phyloP scores from a whole-genome alignment of 306 rosid genomes.

The Begonia peltatifolia region DNA sequence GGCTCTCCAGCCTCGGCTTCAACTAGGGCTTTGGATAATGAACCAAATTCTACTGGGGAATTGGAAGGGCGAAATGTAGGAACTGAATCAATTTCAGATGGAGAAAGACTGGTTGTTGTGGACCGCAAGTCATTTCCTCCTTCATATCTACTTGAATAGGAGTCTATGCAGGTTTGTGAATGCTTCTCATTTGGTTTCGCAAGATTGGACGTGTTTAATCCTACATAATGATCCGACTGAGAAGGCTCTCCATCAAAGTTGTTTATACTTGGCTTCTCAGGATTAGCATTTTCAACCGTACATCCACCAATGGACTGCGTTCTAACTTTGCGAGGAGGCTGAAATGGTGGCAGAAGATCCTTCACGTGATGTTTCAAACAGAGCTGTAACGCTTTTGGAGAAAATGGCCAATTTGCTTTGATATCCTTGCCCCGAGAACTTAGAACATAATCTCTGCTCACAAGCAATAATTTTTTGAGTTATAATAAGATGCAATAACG shows the following conservation, averaged over 20 bases:
- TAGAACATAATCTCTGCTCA: conserved; percentile 47
- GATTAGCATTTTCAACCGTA: conserved; percentile 14
- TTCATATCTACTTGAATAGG: conserved; percentile 28
- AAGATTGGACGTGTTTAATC: no score
- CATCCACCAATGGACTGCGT: conserved; percentile 11
- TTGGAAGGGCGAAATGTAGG: conserved; percentile 18
- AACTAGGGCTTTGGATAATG: conserved; percentile 16
- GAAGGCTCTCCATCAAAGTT: conserved; percentile 14
- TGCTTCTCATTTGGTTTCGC: conserved; percentile 8
- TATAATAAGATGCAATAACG: neutral
- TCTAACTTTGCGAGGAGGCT: conserved; percentile 19
- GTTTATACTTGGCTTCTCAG: conserved; percentile 9
- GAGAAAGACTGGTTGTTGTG: conserved; percentile 5
- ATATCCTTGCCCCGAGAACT: conserved; percentile 33
- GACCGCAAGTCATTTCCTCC: conserved; percentile 36
- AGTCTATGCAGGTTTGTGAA: conserved; percentile 14
- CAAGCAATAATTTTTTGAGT: neutral
- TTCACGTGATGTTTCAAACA: conserved; percentile 43
- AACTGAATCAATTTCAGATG: no score
- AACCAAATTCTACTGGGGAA: conserved; percentile 18
- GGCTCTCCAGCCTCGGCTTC: conserved; percentile 19
- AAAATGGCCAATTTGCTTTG: conserved; percentile 45
- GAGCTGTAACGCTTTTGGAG: conserved; percentile 32
- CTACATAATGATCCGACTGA: conserved; percentile 11
- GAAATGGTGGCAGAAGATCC: conserved; percentile 41